Conservation (phyloP, 2,329 filamentous ascomycete genomes). For the Periconia sp. region DNA sequence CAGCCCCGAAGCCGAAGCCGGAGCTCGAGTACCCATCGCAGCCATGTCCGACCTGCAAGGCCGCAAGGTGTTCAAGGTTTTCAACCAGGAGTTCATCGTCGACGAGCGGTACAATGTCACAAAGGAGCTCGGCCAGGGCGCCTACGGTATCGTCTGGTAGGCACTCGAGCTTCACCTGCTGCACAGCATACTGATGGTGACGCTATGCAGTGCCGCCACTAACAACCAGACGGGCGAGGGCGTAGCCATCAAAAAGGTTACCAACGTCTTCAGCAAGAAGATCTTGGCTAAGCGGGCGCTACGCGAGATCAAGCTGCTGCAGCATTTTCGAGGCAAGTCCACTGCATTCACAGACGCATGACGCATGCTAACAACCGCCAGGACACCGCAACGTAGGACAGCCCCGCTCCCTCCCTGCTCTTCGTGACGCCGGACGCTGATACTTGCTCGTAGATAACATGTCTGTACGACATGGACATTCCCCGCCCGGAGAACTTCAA, state of each 20-base stretch:
- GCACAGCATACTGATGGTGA: conserved; percentile 23
- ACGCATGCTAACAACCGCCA: conserved; percentile 31
- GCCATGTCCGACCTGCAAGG: conserved; percentile 67
- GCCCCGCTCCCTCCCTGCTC: conserved; percentile 56
- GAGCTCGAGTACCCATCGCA: conserved; percentile 1
- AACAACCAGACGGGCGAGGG: conserved; percentile 91
- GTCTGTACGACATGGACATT: conserved; percentile 99
- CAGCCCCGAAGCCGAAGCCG: neutral
- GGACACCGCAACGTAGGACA: conserved; percentile 55
- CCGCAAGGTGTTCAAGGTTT: conserved; percentile 75
- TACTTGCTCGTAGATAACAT: conserved; percentile 76
- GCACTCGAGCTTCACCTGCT: conserved; percentile 12
- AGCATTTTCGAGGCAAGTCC: conserved; percentile 79
- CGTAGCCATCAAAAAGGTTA: conserved; percentile 99
- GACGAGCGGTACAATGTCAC: conserved; percentile 98
- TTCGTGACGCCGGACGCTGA: conserved; percentile 48
- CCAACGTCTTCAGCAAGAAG: conserved; percentile 99
- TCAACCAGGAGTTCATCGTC: conserved; percentile 99
- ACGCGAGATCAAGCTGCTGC: conserved; percentile 97
- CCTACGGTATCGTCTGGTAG: conserved; percentile 99
- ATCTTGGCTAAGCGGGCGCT: conserved; percentile 97
- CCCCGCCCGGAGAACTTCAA: conserved; percentile 97
- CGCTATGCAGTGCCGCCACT: conserved; percentile 75
- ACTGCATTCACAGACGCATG: neutral
- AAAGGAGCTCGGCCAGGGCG: conserved; percentile 97